Evolutionary conservation across 495 filamentous ascomycete species (phyloP).

Genomic region (Talaromyces adpressus): DNA sequence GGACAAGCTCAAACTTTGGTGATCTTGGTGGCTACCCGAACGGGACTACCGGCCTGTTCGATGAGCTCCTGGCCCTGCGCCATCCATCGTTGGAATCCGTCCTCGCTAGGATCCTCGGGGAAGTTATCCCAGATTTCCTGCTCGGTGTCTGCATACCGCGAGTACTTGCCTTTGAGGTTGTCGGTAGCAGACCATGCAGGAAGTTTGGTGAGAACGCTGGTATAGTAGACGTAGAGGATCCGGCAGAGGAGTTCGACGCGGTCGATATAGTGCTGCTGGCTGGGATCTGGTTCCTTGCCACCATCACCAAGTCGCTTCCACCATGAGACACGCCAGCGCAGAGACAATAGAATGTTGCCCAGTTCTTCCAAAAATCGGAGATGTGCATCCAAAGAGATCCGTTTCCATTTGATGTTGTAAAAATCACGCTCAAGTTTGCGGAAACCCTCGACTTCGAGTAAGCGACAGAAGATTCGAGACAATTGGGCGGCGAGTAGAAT

Average conservation of each 20-base stretch:
- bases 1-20: constrained; percentile 8
- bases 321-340: constrained; percentile 45
- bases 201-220: constrained; percentile 40
- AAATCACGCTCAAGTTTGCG: constrained; percentile 41
- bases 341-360: constrained; percentile 37
- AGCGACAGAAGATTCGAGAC: constrained; percentile 41
- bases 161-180: constrained; percentile 37
- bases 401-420: constrained; percentile 46
- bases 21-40: constrained; percentile 20
- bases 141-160: constrained; percentile 38
- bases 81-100: constrained; percentile 38
- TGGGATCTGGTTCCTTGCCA: constrained; percentile 34
- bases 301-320: constrained; percentile 42
- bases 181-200: constrained; percentile 34
- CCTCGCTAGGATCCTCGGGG: constrained; percentile 33
- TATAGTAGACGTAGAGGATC: constrained; percentile 46
- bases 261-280: constrained; percentile 39
- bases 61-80: constrained; percentile 34
- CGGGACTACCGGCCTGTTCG: constrained; percentile 36
- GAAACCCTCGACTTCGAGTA: constrained; percentile 46
- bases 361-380: constrained; percentile 38
- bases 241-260: constrained; percentile 40
- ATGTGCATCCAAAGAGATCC: constrained; percentile 38
- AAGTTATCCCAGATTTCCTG: constrained; percentile 39
- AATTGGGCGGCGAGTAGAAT: constrained; percentile 42